A percentile compares a stretch with the other conserved stretches of the same genome.
Conservation (phyloP, 805 yeast species). For the Candida nonsorbophila region DNA sequence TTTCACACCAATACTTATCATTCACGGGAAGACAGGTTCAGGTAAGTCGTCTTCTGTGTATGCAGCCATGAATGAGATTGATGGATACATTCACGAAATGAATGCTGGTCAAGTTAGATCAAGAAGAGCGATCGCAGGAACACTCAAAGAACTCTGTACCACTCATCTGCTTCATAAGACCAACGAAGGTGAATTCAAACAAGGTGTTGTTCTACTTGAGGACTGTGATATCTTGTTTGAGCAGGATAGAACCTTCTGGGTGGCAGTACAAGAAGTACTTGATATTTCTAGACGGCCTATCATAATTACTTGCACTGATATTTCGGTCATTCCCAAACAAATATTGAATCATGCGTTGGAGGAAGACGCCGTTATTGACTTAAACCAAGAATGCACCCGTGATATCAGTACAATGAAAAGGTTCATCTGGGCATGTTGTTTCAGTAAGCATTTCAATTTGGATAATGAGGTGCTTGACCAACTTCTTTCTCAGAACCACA, state of each 20-base stretch:
- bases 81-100: slow-evolving; percentile 76
- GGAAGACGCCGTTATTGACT: slow-evolving; percentile 28
- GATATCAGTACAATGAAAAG: slow-evolving; percentile 14
- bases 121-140: slow-evolving; percentile 60
- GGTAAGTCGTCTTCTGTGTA: slow-evolving; percentile 77
- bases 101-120: slow-evolving; percentile 72
- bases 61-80: slow-evolving; percentile 55
- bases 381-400: slow-evolving; percentile 3
- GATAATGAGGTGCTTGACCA: slow-evolving; percentile 17
- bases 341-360: slow-evolving; percentile 41
- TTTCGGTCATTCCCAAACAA: slow-evolving; percentile 41
- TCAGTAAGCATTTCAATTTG: slow-evolving; percentile 29
- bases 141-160: slow-evolving; percentile 74
- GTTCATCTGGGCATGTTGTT: slow-evolving; percentile 39
- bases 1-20: slow-evolving; percentile 58
- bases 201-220: slow-evolving; percentile 73
- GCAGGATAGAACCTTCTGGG: slow-evolving; percentile 80
- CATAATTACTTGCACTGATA: slow-evolving; percentile 56
- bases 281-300: slow-evolving; percentile 64
- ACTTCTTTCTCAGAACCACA: neutral
- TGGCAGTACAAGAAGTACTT: slow-evolving; percentile 56
- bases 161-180: slow-evolving; percentile 64
- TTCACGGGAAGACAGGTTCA: slow-evolving; percentile 67
- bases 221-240: slow-evolving; percentile 81
- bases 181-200: slow-evolving; percentile 31